Evolutionary conservation across 768 basidiomycete species (phyloP).

Genomic region (Lactarius hatsudake): DNA sequence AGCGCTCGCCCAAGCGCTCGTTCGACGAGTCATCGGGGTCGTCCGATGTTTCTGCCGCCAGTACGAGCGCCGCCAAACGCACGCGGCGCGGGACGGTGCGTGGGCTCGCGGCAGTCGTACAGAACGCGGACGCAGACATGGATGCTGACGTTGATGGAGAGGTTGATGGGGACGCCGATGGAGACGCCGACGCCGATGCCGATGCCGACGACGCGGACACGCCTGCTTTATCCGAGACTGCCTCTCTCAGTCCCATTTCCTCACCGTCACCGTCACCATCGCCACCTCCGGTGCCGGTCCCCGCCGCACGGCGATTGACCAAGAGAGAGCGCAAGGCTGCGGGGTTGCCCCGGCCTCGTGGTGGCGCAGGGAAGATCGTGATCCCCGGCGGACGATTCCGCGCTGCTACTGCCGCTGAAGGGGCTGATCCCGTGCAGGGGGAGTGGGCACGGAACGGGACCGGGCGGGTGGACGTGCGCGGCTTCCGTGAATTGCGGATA

Average conservation of each 20-base stretch:
- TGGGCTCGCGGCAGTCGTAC: slow-evolving; percentile 9
- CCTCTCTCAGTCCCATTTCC: slow-evolving; percentile 33
- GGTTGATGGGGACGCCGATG: slow-evolving; percentile 33
- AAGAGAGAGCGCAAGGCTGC: slow-evolving; percentile 66
- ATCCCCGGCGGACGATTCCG: slow-evolving; percentile 60
- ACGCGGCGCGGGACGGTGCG: slow-evolving; percentile 26
- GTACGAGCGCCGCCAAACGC: slow-evolving; percentile 33
- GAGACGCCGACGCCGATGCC: slow-evolving; percentile 29
- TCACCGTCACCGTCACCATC: slow-evolving; percentile 33
- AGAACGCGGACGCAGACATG: slow-evolving; percentile 30
- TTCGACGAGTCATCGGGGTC: slow-evolving; percentile 56
- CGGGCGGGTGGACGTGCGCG: slow-evolving; percentile 71
- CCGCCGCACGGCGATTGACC: slow-evolving; percentile 47
- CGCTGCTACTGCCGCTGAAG: slow-evolving; percentile 33
- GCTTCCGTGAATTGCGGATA: slow-evolving; percentile 76
- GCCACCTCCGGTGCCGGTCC: slow-evolving; percentile 32
- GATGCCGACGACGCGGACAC: slow-evolving; percentile 33
- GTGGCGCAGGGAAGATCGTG: slow-evolving; percentile 53
- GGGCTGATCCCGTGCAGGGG: slow-evolving; percentile 35
- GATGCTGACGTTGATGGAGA: slow-evolving; percentile 35
- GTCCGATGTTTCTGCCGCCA: slow-evolving; percentile 34
- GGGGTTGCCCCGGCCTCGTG: slow-evolving; percentile 57
- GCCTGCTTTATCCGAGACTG: slow-evolving; percentile 44
- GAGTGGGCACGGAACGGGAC: slow-evolving; percentile 69
- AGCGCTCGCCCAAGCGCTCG: slow-evolving; percentile 55